Evolutionary conservation across 768 basidiomycete species (phyloP).

Genomic region (Russula sp.): DNA sequence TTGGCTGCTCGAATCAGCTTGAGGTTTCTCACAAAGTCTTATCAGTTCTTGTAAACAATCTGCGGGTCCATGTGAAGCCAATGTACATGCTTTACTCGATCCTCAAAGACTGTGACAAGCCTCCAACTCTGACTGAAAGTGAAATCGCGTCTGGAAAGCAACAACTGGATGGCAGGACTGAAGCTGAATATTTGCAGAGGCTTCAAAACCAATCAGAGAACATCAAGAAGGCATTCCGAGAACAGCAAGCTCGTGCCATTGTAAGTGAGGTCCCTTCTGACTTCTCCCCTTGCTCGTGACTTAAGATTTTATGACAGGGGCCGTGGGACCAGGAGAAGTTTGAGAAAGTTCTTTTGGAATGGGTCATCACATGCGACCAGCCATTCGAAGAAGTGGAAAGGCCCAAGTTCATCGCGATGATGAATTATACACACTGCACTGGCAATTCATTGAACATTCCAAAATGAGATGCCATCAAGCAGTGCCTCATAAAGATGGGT

Average conservation of each 20-base stretch:
- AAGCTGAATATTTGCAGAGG: neutral
- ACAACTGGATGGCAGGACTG: neutral
- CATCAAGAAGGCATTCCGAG: slow-evolving; percentile 1
- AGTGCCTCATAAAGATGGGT: no score
- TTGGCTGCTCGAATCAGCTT: no score
- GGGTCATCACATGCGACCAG: neutral
- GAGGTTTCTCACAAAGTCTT: neutral
- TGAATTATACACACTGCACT: no score
- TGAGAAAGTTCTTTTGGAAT: neutral
- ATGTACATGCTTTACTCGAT: neutral
- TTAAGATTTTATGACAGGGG: no score
- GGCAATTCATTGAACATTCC: no score
- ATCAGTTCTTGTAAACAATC: neutral
- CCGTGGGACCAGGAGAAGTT: no score
- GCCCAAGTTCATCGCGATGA: no score
- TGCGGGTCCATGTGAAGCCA: neutral
- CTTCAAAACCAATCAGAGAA: neutral
- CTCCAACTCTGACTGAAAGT: neutral
- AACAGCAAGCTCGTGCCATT: no score
- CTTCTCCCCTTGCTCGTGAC: no score
- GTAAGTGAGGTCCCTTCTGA: no score
- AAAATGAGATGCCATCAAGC: no score
- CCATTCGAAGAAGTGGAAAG: neutral
- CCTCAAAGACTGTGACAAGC: neutral
- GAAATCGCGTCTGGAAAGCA: neutral